Evolutionary conservation across 75 land plant species (phyloP).

Genomic region (Larix kaempferi): DNA sequence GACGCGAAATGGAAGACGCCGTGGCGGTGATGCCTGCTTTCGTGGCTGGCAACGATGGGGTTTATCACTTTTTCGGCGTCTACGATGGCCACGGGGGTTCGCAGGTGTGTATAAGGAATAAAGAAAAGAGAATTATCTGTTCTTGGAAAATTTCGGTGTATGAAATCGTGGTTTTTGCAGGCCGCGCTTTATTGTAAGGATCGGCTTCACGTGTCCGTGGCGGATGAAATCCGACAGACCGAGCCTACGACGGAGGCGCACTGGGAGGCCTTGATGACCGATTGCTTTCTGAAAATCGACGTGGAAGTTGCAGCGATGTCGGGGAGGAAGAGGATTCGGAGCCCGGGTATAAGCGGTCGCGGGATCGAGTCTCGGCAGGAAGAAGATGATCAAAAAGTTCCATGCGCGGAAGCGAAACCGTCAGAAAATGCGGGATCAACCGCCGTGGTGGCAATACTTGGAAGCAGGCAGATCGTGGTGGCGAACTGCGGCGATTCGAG

Average conservation of each 20-base stretch:
- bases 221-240: constrained; percentile 35
- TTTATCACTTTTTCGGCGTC: constrained; percentile 47
- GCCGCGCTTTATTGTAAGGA: constrained; percentile 66
- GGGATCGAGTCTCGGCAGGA: constrained; percentile 26
- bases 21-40: constrained; percentile 48
- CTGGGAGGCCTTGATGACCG: constrained; percentile 49
- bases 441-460: constrained; percentile 71
- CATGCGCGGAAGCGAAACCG: constrained; percentile 14
- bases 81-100: constrained; percentile 65
- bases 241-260: not conserved
- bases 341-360: constrained; percentile 21
- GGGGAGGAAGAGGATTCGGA: constrained; percentile 24
- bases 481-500: constrained; percentile 96
- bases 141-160: not conserved
- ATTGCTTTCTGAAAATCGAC: constrained; percentile 70
- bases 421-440: constrained; percentile 68
- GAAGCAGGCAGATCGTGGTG: constrained; percentile 45
- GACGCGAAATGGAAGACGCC: constrained; percentile 88
- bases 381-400: not conserved
- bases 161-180: constrained; percentile 18
- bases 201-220: constrained; percentile 55
- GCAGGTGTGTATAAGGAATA: constrained; percentile 24
- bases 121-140: not conserved
- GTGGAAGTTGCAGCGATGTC: constrained; percentile 41
- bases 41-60: constrained; percentile 12